Conservation (phyloP, 1,139 yeast genomes). For the Candida glucosophila region DNA sequence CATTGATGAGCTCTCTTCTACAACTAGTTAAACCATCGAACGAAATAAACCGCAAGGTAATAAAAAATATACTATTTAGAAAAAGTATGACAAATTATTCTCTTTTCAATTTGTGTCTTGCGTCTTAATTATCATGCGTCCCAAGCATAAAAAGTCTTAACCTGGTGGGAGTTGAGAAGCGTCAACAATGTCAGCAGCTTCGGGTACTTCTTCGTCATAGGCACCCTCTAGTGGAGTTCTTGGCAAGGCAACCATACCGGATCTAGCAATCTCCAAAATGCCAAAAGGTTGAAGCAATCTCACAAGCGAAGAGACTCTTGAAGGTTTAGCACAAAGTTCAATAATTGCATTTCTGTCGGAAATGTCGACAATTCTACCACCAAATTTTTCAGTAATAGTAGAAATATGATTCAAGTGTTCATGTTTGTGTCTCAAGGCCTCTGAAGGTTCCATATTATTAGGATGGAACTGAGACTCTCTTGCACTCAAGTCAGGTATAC, state of each 20-base stretch:
- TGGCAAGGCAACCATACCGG: slow-evolving; percentile 98
- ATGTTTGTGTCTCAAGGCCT: slow-evolving; percentile 91
- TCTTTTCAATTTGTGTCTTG: background rate
- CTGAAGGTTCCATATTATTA: slow-evolving; percentile 80
- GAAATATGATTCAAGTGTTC: slow-evolving; percentile 79
- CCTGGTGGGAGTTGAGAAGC: slow-evolving; percentile 92
- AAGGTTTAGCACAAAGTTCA: slow-evolving; percentile 90
- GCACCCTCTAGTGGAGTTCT: slow-evolving; percentile 74
- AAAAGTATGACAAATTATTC: no score
- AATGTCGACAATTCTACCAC: slow-evolving; percentile 87
- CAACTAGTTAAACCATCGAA: no score
- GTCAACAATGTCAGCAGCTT: slow-evolving; percentile 67
- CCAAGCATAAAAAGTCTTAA: slow-evolving; percentile 60
- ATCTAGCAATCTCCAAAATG: slow-evolving; percentile 88
- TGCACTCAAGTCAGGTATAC: slow-evolving; percentile 41
- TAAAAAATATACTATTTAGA: background rate
- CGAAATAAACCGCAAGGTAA: background rate
- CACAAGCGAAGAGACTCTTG: slow-evolving; percentile 77
- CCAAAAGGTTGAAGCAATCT: slow-evolving; percentile 93
- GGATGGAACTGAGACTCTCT: slow-evolving; percentile 69
- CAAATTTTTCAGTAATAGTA: slow-evolving; percentile 75
- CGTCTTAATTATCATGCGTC: background rate
- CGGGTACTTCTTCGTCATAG: slow-evolving; percentile 43
- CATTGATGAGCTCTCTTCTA: background rate
- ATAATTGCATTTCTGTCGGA: slow-evolving; percentile 91